Conservation (phyloP, 257 asterid species). For the Anisodus tanguticus region DNA sequence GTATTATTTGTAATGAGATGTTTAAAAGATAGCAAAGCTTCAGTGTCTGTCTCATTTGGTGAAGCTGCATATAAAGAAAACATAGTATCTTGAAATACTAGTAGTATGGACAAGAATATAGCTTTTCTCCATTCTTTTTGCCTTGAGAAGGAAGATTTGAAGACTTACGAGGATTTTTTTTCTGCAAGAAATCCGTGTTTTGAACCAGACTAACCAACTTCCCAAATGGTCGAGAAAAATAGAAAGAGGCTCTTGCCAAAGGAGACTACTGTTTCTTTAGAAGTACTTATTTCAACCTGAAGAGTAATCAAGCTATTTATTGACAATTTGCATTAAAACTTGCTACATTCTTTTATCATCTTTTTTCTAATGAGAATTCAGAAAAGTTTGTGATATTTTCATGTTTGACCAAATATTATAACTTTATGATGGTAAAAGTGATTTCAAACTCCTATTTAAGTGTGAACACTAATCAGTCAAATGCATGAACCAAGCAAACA, state of each 20-base stretch:
- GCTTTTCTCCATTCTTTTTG: neutral
- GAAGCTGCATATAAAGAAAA: constrained; percentile 27
- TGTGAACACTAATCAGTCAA: neutral
- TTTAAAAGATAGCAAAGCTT: constrained; percentile 40
- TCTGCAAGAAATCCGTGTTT: neutral
- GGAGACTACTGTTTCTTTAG: too few relatives aligned
- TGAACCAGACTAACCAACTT: neutral
- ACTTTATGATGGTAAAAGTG: too few relatives aligned
- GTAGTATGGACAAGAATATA: constrained; percentile 2
- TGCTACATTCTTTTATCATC: neutral
- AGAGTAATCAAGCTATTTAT: neutral
- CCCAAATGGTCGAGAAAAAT: neutral
- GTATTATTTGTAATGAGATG: constrained; percentile 36
- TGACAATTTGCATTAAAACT: neutral
- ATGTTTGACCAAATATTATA: constrained; percentile 1
- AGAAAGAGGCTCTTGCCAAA: neutral
- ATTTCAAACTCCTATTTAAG: neutral
- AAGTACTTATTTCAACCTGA: neutral
- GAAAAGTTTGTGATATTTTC: neutral
- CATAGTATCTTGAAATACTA: neutral
- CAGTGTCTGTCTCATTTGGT: constrained; percentile 35
- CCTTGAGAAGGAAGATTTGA: neutral
- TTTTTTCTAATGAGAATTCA: neutral
- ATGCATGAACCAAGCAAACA: neutral
- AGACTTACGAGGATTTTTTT: neutral